These are phyloP conservation scores for Balamuthia mandrillaris DNA, from an alignment of 208 protist genomes.

Conservation along the genomic window DNA sequence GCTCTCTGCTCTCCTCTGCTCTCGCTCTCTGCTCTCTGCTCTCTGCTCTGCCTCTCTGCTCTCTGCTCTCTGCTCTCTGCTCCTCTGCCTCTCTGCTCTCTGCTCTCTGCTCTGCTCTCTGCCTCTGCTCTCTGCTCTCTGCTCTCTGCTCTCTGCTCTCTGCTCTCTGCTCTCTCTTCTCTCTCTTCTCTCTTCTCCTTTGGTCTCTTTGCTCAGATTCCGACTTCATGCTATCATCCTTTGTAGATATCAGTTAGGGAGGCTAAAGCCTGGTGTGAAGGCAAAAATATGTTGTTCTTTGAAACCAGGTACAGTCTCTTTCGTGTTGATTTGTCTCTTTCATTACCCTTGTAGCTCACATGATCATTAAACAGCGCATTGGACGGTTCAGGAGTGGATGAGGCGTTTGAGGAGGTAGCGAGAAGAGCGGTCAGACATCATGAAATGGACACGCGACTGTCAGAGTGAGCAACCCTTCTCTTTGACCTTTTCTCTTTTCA, in stretches of 20 bases:
- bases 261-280: neutral
- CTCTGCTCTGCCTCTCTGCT: neutral
- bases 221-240: too few species aligned
- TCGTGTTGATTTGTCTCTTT: too few species aligned
- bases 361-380: neutral
- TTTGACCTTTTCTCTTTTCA: neutral
- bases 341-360: too few species aligned
- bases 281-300: neutral
- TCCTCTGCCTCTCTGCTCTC: neutral
- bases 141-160: neutral
- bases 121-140: neutral
- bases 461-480: neutral
- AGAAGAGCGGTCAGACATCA: neutral
- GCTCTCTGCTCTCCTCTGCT: neutral
- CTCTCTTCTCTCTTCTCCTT: neutral
- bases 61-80: neutral
- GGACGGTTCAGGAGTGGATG: neutral
- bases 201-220: neutral
- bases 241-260: neutral
- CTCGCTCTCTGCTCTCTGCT: neutral
- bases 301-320: conserved; percentile 8
- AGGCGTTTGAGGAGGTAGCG: neutral
- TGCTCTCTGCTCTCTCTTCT: neutral
- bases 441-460: neutral
- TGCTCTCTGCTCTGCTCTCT: neutral